Conservation (phyloP, 768 basidiomycete species). For the Lanmaoa pseudosensibilis region DNA sequence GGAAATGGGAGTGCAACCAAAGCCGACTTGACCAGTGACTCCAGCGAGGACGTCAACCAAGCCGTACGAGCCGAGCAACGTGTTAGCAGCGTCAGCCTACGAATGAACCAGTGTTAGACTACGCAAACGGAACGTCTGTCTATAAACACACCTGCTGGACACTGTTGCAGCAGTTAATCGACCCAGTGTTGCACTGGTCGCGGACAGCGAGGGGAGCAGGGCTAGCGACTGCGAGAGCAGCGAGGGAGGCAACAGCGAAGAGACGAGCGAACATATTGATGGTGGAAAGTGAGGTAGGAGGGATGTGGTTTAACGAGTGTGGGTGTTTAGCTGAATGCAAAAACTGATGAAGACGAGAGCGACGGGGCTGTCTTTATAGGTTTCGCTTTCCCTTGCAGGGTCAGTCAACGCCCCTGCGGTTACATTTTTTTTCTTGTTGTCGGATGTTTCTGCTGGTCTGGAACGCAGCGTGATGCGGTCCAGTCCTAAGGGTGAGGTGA, state of each 20-base stretch:
- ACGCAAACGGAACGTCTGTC: fast-evolving
- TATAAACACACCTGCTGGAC: slow-evolving; percentile 1
- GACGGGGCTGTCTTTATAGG: slow-evolving; percentile 8
- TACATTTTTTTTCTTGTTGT: slow-evolving; percentile 1
- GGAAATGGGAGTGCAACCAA: slow-evolving; percentile 1
- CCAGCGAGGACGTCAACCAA: not conserved
- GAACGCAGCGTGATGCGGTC: not conserved
- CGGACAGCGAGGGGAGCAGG: slow-evolving; percentile 3
- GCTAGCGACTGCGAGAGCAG: slow-evolving; percentile 12
- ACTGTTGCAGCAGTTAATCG: slow-evolving; percentile 15
- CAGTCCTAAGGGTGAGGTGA: slow-evolving; percentile 4
- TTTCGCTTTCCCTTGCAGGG: not conserved
- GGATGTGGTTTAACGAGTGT: slow-evolving; percentile 5
- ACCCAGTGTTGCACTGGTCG: slow-evolving; percentile 13
- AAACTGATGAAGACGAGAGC: not conserved
- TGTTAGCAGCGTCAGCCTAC: not conserved
- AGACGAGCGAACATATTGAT: slow-evolving; percentile 21
- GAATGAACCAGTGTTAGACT: not conserved
- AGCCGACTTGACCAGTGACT: slow-evolving; percentile 1
- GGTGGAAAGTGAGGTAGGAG: not conserved
- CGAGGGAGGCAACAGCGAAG: slow-evolving; percentile 15
- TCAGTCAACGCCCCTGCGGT: not conserved
- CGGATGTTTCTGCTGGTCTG: slow-evolving; percentile 4
- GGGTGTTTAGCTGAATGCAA: not conserved
- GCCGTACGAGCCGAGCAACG: not conserved